Evolutionary conservation across 2,329 filamentous ascomycete genomes (phyloP).

Genomic region (Venturia oleaginea): DNA sequence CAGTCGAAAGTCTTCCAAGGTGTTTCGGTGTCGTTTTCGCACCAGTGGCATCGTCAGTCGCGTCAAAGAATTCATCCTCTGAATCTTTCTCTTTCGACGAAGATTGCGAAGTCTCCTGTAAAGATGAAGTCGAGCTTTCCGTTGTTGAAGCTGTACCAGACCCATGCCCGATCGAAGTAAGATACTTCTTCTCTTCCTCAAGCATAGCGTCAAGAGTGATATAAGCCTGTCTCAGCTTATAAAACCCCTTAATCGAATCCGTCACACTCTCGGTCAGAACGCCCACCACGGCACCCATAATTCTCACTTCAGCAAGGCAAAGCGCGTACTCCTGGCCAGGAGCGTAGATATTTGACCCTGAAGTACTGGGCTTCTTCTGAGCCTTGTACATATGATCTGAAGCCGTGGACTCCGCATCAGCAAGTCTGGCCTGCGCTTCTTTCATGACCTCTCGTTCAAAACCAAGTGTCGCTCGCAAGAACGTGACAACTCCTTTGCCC

Average conservation of each 20-base stretch:
- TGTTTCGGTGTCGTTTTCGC: conserved; percentile 2
- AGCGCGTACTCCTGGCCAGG: conserved; percentile 81
- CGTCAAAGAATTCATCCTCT: conserved; percentile 26
- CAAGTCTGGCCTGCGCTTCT: conserved; percentile 64
- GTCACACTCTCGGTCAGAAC: conserved; percentile 89
- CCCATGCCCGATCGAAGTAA: conserved; percentile 27
- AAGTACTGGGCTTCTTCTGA: conserved; percentile 51
- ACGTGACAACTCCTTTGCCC: conserved; percentile 70
- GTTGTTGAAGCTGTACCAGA: conserved; percentile 1
- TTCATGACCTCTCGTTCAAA: conserved; percentile 90
- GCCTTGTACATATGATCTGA: conserved; percentile 69
- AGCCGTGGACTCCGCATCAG: conserved; percentile 66
- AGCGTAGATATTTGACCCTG: conserved; percentile 60
- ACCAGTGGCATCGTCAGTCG: not conserved
- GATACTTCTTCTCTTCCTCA: conserved; percentile 58
- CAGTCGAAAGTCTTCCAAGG: conserved; percentile 9
- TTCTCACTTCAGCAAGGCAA: conserved; percentile 72
- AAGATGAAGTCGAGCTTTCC: conserved; percentile 6
- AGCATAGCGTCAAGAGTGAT: conserved; percentile 71
- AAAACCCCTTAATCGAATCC: conserved; percentile 84
- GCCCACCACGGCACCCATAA: conserved; percentile 81
- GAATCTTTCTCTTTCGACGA: conserved; percentile 3
- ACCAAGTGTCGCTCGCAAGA: conserved; percentile 77
- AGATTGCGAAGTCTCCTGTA: not conserved
- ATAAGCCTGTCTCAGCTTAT: conserved; percentile 84